Percentiles rank a stretch among this genome's conserved stretches.
Evolutionary conservation across 2,329 filamentous ascomycete species (phyloP).

Genomic region (Monosporascus sp.): DNA sequence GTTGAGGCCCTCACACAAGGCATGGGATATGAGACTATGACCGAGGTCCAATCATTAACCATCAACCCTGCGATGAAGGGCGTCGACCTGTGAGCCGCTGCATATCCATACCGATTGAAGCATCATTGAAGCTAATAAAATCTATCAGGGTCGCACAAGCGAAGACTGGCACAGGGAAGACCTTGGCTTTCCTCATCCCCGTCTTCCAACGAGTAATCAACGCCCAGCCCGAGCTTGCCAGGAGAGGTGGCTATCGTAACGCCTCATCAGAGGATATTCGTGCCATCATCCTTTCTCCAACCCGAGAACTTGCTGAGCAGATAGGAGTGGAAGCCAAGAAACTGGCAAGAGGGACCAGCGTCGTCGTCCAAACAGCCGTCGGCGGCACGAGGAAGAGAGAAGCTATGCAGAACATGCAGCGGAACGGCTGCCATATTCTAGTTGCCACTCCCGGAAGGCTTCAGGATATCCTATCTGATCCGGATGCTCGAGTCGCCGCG

Average conservation of each 20-base stretch:
- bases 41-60: conserved; percentile 81
- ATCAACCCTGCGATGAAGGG: conserved; percentile 77
- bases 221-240: conserved; percentile 56
- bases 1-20: conserved; percentile 63
- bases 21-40: conserved; percentile 82
- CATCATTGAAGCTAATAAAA: conserved; percentile 5
- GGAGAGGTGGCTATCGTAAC: conserved; percentile 29
- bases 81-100: conserved; percentile 65
- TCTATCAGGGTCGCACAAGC: conserved; percentile 74
- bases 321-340: conserved; percentile 75
- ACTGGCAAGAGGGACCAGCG: conserved; percentile 58
- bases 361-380: conserved; percentile 73
- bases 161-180: conserved; percentile 96
- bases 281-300: conserved; percentile 71
- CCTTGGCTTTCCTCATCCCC: conserved; percentile 85
- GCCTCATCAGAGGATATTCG: conserved; percentile 56
- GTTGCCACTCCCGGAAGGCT: conserved; percentile 88
- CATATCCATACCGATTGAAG: background rate
- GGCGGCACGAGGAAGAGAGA: conserved; percentile 76
- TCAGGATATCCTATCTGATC: conserved; percentile 72
- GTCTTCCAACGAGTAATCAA: conserved; percentile 73
- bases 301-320: conserved; percentile 75
- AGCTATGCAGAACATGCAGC: conserved; percentile 64
- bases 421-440: conserved; percentile 79
- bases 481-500: conserved; percentile 57